These are phyloP conservation scores for Amphirosellinia nigrospora DNA, from an alignment of 495 filamentous ascomycete species.

Conservation along the genomic window DNA sequence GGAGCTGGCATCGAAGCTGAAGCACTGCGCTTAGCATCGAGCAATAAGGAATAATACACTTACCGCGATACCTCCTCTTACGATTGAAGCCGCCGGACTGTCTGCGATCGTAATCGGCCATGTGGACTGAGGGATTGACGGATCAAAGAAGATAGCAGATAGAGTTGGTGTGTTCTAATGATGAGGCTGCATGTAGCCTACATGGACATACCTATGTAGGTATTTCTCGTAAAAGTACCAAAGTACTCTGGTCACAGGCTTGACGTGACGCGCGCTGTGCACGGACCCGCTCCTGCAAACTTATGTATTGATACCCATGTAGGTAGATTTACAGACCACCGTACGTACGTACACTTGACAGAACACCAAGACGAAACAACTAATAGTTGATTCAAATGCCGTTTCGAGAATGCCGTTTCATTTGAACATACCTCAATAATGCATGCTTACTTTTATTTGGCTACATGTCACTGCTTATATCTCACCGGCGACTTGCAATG, in stretches of 20 bases:
- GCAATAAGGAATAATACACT: no score
- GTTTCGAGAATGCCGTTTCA: not conserved
- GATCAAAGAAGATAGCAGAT: slow-evolving; percentile 12
- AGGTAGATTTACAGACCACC: no score
- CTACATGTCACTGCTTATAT: slow-evolving; percentile 9
- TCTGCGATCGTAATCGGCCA: slow-evolving; percentile 79
- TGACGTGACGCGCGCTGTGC: slow-evolving; percentile 28
- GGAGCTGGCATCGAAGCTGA: not conserved
- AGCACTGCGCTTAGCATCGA: not conserved
- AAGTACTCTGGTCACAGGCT: slow-evolving; percentile 1
- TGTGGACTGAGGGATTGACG: slow-evolving; percentile 37
- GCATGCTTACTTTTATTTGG: not conserved
- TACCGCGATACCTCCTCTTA: slow-evolving; percentile 67
- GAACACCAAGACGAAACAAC: not conserved
- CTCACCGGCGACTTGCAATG: not conserved
- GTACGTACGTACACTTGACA: no score
- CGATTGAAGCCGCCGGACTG: slow-evolving; percentile 58
- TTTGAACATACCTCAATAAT: not conserved
- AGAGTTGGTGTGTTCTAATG: slow-evolving; percentile 19
- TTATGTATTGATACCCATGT: no score
- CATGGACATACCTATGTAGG: no score
- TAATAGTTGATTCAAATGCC: not conserved
- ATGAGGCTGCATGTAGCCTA: not conserved
- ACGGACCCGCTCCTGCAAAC: slow-evolving; percentile 9
- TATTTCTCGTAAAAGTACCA: not conserved